These are phyloP conservation scores for Epicoccum nigrum DNA, from an alignment of 2,329 filamentous ascomycete species.

Conservation along the genomic window DNA sequence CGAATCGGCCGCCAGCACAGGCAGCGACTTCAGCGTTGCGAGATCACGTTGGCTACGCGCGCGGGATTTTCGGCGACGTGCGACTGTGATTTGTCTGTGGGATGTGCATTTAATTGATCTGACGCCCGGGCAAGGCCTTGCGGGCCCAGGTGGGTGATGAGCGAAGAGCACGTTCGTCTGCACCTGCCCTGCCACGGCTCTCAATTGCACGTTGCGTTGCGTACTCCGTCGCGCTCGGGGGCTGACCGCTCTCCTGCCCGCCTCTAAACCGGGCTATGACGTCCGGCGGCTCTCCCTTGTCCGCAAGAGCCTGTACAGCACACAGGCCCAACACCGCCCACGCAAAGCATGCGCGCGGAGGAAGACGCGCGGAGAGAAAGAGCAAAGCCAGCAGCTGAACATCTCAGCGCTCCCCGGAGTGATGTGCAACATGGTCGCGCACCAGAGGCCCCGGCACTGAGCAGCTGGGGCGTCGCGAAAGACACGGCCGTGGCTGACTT, in stretches of 20 bases:
- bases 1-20: slow-evolving; percentile 23
- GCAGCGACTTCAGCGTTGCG: slow-evolving; percentile 5
- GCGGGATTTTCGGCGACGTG: slow-evolving; percentile 25
- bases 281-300: slow-evolving; percentile 14
- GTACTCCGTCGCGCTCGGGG: slow-evolving; percentile 3
- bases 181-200: slow-evolving; percentile 7
- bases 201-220: slow-evolving; percentile 11
- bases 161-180: slow-evolving; percentile 12
- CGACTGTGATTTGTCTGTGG: slow-evolving; percentile 40
- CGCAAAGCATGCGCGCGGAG: not conserved
- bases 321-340: not conserved
- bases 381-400: not conserved
- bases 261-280: slow-evolving; percentile 13
- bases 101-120: slow-evolving; percentile 18
- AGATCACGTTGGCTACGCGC: slow-evolving; percentile 43
- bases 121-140: slow-evolving; percentile 7
- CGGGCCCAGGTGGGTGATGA: not conserved
- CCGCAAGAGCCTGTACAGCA: not conserved
- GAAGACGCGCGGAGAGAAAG: not conserved
- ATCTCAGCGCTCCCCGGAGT: not conserved
- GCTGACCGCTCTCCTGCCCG: slow-evolving; percentile 17
- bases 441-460: not conserved
- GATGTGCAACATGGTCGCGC: slow-evolving; percentile 16
- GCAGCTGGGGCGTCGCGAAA: slow-evolving; percentile 12
- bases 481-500: slow-evolving; percentile 20